These are phyloP conservation scores for Pythium oligandrum DNA, from an alignment of 352 stramenopile species.

Conservation along the genomic window DNA sequence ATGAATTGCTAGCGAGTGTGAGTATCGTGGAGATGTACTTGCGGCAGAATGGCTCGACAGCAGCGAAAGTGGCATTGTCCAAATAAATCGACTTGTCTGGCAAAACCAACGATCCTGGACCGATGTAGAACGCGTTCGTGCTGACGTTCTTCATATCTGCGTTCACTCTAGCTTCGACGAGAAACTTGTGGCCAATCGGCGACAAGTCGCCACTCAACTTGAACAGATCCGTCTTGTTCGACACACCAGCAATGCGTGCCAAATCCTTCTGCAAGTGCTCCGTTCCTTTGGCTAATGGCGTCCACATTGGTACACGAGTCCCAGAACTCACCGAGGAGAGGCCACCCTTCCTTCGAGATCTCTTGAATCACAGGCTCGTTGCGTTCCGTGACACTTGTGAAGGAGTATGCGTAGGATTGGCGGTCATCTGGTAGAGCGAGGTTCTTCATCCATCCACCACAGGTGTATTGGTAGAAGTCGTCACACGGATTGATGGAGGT, in stretches of 20 bases:
- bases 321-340: conserved; percentile 38
- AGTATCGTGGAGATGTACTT: conserved; percentile 25
- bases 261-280: conserved; percentile 9
- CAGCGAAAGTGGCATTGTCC: conserved; percentile 15
- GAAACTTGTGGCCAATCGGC: conserved; percentile 30
- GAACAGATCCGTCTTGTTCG: conserved; percentile 10
- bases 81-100: conserved; percentile 88
- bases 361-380: conserved; percentile 34
- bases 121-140: conserved; percentile 59
- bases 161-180: conserved; percentile 49
- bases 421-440: conserved; percentile 27
- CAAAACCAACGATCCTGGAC: conserved; percentile 64
- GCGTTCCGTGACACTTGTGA: conserved; percentile 31
- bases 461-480: conserved; percentile 62
- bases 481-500: conserved; percentile 38
- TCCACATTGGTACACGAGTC: conserved; percentile 53
- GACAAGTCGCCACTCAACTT: conserved; percentile 9
- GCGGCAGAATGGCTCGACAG: conserved; percentile 23
- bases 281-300: conserved; percentile 25
- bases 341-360: conserved; percentile 43
- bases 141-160: conserved; percentile 67
- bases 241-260: background rate
- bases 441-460: conserved; percentile 38
- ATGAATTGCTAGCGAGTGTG: conserved; percentile 7
- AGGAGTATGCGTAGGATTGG: conserved; percentile 27